Evolutionary conservation across 2,329 filamentous ascomycete genomes (phyloP).

Genomic region (Blastomyces parvus): DNA sequence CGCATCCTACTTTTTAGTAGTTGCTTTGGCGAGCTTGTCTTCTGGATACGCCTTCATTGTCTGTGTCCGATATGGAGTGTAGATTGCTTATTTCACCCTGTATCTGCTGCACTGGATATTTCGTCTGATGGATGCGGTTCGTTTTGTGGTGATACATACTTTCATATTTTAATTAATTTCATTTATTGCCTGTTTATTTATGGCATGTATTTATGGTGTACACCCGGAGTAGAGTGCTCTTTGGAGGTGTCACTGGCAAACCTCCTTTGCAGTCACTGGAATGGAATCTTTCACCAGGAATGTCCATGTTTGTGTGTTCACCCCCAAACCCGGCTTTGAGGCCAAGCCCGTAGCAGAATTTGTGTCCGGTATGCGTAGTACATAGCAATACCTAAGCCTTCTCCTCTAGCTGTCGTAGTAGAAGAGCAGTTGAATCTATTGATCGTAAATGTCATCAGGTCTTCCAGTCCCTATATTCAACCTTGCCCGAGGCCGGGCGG

Average conservation of each 20-base stretch:
- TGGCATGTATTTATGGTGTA: background rate
- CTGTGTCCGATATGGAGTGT: constrained; percentile 46
- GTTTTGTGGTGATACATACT: constrained; percentile 65
- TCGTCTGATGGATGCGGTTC: constrained; percentile 69
- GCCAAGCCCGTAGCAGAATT: background rate
- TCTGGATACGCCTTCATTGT: constrained; percentile 46
- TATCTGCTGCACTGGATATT: constrained; percentile 79
- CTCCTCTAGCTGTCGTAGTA: background rate
- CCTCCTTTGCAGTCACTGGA: background rate
- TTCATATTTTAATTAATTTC: background rate
- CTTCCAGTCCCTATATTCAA: background rate
- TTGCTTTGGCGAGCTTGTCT: constrained; percentile 25
- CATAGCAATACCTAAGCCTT: background rate
- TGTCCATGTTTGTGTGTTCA: background rate
- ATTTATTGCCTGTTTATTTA: background rate
- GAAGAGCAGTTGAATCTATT: background rate
- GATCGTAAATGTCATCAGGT: constrained; percentile 1
- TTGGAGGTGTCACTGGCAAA: background rate
- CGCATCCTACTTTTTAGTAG: constrained; percentile 22
- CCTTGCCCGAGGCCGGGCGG: background rate
- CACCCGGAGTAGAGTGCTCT: background rate
- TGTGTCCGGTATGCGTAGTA: background rate
- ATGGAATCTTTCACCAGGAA: background rate
- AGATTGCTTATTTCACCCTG: constrained; percentile 59
- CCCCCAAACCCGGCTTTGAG: background rate